Base-by-base conservation (phyloP, 2,329 filamentous ascomycete species). In the Neurospora sp. region DNA sequence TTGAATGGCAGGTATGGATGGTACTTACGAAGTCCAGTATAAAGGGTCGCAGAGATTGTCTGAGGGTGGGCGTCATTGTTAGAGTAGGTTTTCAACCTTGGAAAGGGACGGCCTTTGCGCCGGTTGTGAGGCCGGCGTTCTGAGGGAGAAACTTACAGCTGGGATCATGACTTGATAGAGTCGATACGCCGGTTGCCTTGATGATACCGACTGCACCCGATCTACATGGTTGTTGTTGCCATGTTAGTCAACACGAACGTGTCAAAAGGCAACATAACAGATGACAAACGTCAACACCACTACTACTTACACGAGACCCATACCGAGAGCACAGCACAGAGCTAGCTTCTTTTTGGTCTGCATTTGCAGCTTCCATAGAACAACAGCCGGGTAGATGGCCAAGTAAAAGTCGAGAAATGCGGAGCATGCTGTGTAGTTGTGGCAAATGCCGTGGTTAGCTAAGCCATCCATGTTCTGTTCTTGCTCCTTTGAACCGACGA, bases 1-100 rank as follows among this genome's bases (percentile, higher is more conserved):
- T 38, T 10, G 37, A 36, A 39, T 39, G 38, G 38, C 10, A 39
- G 38, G 38, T 36, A 36, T 15, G 38, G 38, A 8, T 67, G 38
- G 38, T 10, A 67, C 74, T 76, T 77, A 83, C 81, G 79, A 77
- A 8, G 82, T 84, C 82, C 82, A 84, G 33, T 83, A 78, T 0
- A 83, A 77, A 1, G 83, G 76, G 11, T 82, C 81, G 0, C 79
- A 79, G 6, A 80, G 82, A 10, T 79, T 77, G 52, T 78, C 23
- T 57, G 23, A 23, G 6, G 23, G 46, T 11, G 46, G 6, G 6
- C 23, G 6, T 23, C 5, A 5, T 33, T 33, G 46, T 57, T 33
- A 33, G 33, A 28, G 33, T 36, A 33, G 4, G 19, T 28, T 52
- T 23, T 52, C 11, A 19, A 19, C 11, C 41, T 5, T 43, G 8